Evolutionary conservation across 192 early-diverging fungal species (phyloP).

Genomic region (Gaertneriomyces sp.): DNA sequence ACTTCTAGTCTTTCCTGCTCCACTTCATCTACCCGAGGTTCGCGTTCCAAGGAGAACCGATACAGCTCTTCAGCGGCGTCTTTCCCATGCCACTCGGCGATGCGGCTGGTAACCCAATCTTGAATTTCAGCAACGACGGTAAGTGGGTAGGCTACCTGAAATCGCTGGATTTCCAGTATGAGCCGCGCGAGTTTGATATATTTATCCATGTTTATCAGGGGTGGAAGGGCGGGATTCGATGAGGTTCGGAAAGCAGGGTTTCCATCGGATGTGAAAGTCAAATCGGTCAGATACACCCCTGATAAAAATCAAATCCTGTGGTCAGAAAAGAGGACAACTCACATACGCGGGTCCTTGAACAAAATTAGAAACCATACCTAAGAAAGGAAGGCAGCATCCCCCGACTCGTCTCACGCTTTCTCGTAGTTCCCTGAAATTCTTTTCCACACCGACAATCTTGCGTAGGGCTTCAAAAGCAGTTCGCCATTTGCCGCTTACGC

Average conservation of each 20-base stretch:
- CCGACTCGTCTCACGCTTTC: slow-evolving; percentile 24
- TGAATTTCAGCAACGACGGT: slow-evolving; percentile 38
- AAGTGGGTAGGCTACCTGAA: slow-evolving; percentile 65
- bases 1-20: slow-evolving; percentile 34
- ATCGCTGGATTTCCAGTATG: slow-evolving; percentile 70
- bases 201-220: slow-evolving; percentile 82
- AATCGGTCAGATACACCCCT: slow-evolving; percentile 46
- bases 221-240: slow-evolving; percentile 15
- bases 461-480: slow-evolving; percentile 33
- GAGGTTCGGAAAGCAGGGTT: slow-evolving; percentile 43
- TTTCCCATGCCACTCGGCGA: slow-evolving; percentile 12
- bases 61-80: slow-evolving; percentile 35
- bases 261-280: slow-evolving; percentile 53
- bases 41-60: slow-evolving; percentile 30
- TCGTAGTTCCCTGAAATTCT: slow-evolving; percentile 47
- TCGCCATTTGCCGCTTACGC: slow-evolving; percentile 33
- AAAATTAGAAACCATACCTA: slow-evolving; percentile 27
- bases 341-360: slow-evolving; percentile 6
- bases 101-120: slow-evolving; percentile 22
- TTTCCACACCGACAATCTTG: slow-evolving; percentile 29
- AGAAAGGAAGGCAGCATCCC: slow-evolving; percentile 45
- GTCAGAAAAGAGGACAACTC: neutral
- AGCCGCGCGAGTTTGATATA: slow-evolving; percentile 57
- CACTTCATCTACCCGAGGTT: slow-evolving; percentile 32
- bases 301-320: neutral